Conservation (phyloP, 208 protist species). For the Trypanosoma lewisi region DNA sequence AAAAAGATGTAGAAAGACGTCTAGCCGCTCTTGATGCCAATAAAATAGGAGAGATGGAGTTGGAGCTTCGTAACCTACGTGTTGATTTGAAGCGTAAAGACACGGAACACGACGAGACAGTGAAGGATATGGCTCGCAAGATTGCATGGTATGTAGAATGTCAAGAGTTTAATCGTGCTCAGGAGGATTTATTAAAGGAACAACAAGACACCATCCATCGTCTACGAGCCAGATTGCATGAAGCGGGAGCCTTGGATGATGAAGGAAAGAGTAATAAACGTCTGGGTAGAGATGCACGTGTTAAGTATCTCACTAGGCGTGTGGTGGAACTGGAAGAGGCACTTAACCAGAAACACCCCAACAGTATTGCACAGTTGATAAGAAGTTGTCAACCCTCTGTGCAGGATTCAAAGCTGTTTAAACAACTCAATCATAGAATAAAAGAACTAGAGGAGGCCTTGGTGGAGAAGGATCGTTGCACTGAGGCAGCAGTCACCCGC, state of each 20-base stretch:
- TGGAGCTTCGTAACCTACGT: conserved; percentile 27
- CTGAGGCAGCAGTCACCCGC: conserved; percentile 43
- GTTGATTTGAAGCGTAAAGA: conserved; percentile 28
- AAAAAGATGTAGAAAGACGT: conserved; percentile 19
- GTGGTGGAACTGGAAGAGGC: conserved; percentile 48
- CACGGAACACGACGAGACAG: conserved; percentile 29
- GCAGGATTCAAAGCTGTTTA: conserved; percentile 42
- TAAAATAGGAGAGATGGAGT: conserved; percentile 31
- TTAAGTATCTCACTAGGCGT: conserved; percentile 32
- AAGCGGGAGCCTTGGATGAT: conserved; percentile 11
- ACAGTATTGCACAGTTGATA: conserved; percentile 67
- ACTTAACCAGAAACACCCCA: conserved; percentile 39
- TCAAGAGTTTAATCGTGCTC: conserved; percentile 34
- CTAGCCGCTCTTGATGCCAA: conserved; percentile 21
- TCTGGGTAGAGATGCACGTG: conserved; percentile 21
- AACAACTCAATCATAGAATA: conserved; percentile 47
- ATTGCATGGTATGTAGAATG: conserved; percentile 39
- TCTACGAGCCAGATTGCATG: conserved; percentile 28
- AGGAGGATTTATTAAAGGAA: conserved; percentile 40
- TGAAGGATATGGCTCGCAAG: conserved; percentile 38
- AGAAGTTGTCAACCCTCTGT: conserved; percentile 42
- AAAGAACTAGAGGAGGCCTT: conserved; percentile 54
- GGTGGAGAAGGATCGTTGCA: conserved; percentile 63
- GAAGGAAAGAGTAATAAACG: conserved; percentile 5
- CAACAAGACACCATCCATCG: conserved; percentile 40